Conservation (phyloP, 2,329 filamentous ascomycete species). For the Diaporthe destruens region DNA sequence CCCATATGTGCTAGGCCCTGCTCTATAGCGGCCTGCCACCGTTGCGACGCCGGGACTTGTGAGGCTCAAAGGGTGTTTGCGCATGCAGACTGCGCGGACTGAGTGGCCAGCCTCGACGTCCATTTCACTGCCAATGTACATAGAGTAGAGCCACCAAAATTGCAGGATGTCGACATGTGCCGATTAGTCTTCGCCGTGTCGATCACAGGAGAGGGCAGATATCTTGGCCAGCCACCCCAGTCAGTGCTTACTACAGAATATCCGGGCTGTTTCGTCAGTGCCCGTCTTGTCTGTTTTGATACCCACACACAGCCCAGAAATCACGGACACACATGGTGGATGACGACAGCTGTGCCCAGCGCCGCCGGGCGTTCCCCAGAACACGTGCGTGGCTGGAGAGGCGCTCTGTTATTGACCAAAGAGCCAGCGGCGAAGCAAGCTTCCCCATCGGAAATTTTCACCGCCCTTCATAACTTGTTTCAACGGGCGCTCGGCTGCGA, state of each 20-base stretch:
- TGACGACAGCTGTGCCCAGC: slow-evolving; percentile 6
- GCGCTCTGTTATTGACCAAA: not conserved
- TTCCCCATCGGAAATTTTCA: slow-evolving; percentile 18
- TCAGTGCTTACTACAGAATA: not conserved
- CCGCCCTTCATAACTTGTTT: slow-evolving; percentile 8
- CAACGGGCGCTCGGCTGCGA: slow-evolving; percentile 9
- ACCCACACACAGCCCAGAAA: not conserved
- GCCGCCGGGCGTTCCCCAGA: slow-evolving; percentile 11
- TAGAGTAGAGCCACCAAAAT: not conserved
- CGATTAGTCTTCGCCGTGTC: not conserved
- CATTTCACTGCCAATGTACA: not conserved
- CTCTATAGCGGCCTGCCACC: not conserved
- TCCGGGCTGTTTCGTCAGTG: not conserved
- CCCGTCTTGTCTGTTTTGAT: not conserved
- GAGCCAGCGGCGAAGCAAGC: slow-evolving; percentile 18
- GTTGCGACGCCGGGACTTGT: slow-evolving; percentile 13
- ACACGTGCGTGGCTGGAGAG: slow-evolving; percentile 25
- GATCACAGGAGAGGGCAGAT: slow-evolving; percentile 1
- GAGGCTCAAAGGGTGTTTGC: slow-evolving; percentile 21
- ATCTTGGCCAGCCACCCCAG: slow-evolving; percentile 8
- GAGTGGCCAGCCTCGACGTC: not conserved
- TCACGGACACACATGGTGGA: not conserved
- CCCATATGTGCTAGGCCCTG: slow-evolving; percentile 8
- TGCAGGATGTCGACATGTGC: not conserved
- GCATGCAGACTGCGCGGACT: slow-evolving; percentile 1